These are phyloP conservation scores for Xenoacremonium recifei DNA, from an alignment of 2,329 filamentous ascomycete genomes.

Conservation along the genomic window DNA sequence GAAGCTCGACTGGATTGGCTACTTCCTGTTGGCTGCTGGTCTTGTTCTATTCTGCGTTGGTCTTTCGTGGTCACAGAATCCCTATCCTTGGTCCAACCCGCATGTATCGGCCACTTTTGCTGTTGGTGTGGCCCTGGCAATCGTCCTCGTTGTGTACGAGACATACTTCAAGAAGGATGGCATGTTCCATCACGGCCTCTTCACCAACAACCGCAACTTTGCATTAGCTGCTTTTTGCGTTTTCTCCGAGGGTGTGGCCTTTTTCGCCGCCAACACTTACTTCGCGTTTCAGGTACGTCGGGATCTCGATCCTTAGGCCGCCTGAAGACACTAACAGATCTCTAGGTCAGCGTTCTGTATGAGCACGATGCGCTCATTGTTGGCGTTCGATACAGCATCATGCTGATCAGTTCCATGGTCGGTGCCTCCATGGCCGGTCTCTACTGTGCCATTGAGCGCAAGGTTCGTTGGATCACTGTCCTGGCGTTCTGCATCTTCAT, in stretches of 20 bases:
- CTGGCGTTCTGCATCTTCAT: slow-evolving; percentile 22
- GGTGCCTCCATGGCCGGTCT: slow-evolving; percentile 27
- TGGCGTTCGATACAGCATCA: slow-evolving; percentile 32
- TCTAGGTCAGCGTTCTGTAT: slow-evolving; percentile 29
- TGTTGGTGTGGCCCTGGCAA: slow-evolving; percentile 27
- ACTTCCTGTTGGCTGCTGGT: slow-evolving; percentile 31
- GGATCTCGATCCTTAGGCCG: neutral
- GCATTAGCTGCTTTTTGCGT: slow-evolving; percentile 32
- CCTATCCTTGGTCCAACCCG: slow-evolving; percentile 36
- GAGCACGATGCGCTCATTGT: slow-evolving; percentile 33
- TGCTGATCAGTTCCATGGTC: slow-evolving; percentile 28
- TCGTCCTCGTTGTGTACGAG: slow-evolving; percentile 34
- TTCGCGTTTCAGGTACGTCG: slow-evolving; percentile 21
- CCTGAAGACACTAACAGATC: slow-evolving; percentile 10
- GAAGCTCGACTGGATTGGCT: slow-evolving; percentile 39
- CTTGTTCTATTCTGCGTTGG: slow-evolving; percentile 38
- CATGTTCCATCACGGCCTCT: slow-evolving; percentile 39
- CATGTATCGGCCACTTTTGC: slow-evolving; percentile 35
- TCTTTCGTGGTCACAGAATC: slow-evolving; percentile 38
- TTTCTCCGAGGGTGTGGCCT: slow-evolving; percentile 36
- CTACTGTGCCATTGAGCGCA: slow-evolving; percentile 26
- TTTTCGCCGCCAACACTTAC: slow-evolving; percentile 39
- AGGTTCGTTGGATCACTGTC: slow-evolving; percentile 19
- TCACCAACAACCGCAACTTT: slow-evolving; percentile 33
- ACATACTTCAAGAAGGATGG: slow-evolving; percentile 31